phyloP scores from a whole-genome alignment of 345 rosid species.

The Camelina sativa region DNA sequence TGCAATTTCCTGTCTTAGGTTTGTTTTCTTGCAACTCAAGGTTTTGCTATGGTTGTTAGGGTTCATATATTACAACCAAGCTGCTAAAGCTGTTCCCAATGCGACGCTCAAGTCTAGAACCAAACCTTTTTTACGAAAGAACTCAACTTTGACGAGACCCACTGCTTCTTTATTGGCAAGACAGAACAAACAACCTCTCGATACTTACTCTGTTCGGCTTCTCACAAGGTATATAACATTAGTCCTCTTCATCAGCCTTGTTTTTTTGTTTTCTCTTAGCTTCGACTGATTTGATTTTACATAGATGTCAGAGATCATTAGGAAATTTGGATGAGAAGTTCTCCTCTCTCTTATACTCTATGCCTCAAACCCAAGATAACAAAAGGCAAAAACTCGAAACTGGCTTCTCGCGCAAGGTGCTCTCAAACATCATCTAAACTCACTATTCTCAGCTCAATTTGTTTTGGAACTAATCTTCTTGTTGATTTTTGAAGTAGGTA shows the following conservation, averaged over 20 bases:
- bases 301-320: conserved; percentile 53
- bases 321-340: conserved; percentile 46
- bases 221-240: conserved; percentile 47
- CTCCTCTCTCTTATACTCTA: conserved; percentile 45
- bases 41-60: conserved; percentile 32
- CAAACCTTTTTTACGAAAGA: conserved; percentile 46
- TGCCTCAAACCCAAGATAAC: conserved; percentile 51
- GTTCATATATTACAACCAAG: conserved; percentile 34
- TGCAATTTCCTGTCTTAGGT: neutral
- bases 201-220: conserved; percentile 48
- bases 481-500: conserved; percentile 51
- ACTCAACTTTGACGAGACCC: conserved; percentile 77
- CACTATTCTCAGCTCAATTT: conserved; percentile 1
- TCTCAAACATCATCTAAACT: neutral
- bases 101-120: conserved; percentile 29
- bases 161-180: conserved; percentile 89
- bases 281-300: conserved; percentile 12
- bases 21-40: conserved; percentile 37
- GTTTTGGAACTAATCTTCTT: neutral
- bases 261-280: neutral
- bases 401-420: conserved; percentile 73
- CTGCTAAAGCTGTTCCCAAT: conserved; percentile 30
- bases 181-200: conserved; percentile 51
- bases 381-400: conserved; percentile 88
- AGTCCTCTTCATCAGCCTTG: neutral